Evolutionary conservation across 306 rosid genomes (phyloP).

Genomic region (Alnus glutinosa): DNA sequence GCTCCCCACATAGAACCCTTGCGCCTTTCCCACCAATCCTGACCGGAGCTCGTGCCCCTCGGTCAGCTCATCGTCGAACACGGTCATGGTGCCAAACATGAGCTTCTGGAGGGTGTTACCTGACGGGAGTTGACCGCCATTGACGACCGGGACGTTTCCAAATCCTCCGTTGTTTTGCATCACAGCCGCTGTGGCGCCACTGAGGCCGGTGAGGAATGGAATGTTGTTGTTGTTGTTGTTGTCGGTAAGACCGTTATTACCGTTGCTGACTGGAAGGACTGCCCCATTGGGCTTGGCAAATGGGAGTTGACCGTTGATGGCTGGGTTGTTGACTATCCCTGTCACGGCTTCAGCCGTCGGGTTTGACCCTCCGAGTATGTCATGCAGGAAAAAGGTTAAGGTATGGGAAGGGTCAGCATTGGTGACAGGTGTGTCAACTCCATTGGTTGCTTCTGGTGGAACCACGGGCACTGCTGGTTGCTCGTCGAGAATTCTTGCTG

Average conservation of each 20-base stretch:
- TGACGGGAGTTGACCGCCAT: conserved; percentile 14
- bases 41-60: conserved; percentile 18
- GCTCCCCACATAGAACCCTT: conserved; percentile 23
- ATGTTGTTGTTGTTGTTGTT: conserved; percentile 20
- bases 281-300: conserved; percentile 25
- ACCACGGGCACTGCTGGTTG: background rate
- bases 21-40: conserved; percentile 20
- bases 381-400: conserved; percentile 20
- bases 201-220: conserved; percentile 25
- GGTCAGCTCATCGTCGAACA: conserved; percentile 20
- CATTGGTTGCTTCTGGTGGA: background rate
- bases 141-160: background rate
- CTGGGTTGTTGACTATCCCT: conserved; percentile 13
- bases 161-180: conserved; percentile 14
- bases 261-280: conserved; percentile 9
- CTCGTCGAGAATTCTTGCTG: conserved; percentile 1
- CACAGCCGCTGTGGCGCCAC: conserved; percentile 6
- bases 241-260: background rate
- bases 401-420: background rate
- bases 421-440: background rate
- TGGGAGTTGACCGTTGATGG: conserved; percentile 16
- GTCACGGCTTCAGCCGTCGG: conserved; percentile 13
- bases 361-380: conserved; percentile 18
- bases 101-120: background rate
- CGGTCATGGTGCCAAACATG: conserved; percentile 19